Conservation (phyloP, 768 basidiomycete genomes). For the Mycena belliarum region DNA sequence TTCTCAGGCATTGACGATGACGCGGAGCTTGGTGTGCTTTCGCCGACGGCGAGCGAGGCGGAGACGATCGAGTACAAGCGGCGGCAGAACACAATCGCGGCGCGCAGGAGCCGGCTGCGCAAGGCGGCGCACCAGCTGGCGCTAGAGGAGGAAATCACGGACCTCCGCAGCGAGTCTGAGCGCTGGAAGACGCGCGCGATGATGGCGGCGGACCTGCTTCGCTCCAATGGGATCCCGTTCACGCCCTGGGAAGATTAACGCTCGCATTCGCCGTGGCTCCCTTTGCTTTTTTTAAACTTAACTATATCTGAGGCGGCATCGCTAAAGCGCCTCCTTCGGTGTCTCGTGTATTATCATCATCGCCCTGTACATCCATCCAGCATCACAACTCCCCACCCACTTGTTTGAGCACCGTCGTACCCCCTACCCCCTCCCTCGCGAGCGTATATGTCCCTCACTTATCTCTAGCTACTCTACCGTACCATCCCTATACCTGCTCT, state of each 20-base stretch:
- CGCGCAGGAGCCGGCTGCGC: slow-evolving; percentile 62
- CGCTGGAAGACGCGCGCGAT: slow-evolving; percentile 14
- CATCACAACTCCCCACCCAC: slow-evolving; percentile 20
- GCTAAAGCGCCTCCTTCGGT: slow-evolving; percentile 9
- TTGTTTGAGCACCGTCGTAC: slow-evolving; percentile 26
- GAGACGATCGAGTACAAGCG: slow-evolving; percentile 67
- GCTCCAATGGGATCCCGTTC: slow-evolving; percentile 5
- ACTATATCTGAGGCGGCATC: neutral
- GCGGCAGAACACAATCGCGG: slow-evolving; percentile 69
- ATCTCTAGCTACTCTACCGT: neutral
- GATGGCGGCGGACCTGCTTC: slow-evolving; percentile 9
- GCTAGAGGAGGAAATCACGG: slow-evolving; percentile 46
- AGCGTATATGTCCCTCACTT: neutral
- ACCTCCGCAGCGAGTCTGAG: neutral
- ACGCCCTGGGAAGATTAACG: slow-evolving; percentile 13
- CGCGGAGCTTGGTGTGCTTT: slow-evolving; percentile 23
- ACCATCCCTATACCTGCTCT: neutral
- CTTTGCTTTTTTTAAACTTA: neutral
- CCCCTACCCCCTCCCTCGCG: slow-evolving; percentile 10
- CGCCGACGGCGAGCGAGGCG: slow-evolving; percentile 38
- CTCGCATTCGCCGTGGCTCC: neutral
- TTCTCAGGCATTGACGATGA: slow-evolving; percentile 41
- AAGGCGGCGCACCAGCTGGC: slow-evolving; percentile 64
- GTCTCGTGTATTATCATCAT: neutral
- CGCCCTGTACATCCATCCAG: neutral